These are phyloP conservation scores for Pythium rhizo-oryzae DNA, from an alignment of 352 stramenopile species.

Conservation along the genomic window DNA sequence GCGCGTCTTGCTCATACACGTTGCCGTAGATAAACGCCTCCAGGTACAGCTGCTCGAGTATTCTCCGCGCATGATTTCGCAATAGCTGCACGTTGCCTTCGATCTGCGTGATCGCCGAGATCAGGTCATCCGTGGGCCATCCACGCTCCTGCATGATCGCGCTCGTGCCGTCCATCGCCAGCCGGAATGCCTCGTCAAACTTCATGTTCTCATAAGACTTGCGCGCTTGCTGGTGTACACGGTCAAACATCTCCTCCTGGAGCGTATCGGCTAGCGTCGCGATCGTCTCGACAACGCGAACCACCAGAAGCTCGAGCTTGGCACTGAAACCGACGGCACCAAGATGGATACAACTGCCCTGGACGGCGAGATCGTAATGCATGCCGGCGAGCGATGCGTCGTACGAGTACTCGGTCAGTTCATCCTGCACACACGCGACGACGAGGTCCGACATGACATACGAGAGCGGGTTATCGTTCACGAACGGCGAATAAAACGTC, in stretches of 20 bases:
- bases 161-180: slow-evolving; percentile 41
- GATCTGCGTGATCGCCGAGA: slow-evolving; percentile 38
- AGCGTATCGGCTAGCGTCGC: slow-evolving; percentile 35
- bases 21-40: slow-evolving; percentile 82
- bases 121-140: slow-evolving; percentile 43
- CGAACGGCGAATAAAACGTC: slow-evolving; percentile 54
- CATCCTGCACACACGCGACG: slow-evolving; percentile 62
- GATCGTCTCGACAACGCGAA: slow-evolving; percentile 44
- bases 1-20: slow-evolving; percentile 42
- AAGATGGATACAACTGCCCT: slow-evolving; percentile 46
- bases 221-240: slow-evolving; percentile 41
- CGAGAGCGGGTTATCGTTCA: slow-evolving; percentile 51
- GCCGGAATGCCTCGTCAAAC: slow-evolving; percentile 49
- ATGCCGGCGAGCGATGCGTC: slow-evolving; percentile 77
- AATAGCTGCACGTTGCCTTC: slow-evolving; percentile 13
- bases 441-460: slow-evolving; percentile 46
- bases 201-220: slow-evolving; percentile 56
- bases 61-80: slow-evolving; percentile 52
- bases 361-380: slow-evolving; percentile 59
- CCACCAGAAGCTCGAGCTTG: slow-evolving; percentile 69
- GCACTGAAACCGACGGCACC: slow-evolving; percentile 51
- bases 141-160: slow-evolving; percentile 37
- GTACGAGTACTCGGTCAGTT: slow-evolving; percentile 83
- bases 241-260: slow-evolving; percentile 41
- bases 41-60: slow-evolving; percentile 77